Evolutionary conservation across 2,329 filamentous ascomycete genomes (phyloP).

Genomic region (Pyrenochaeta sp.): DNA sequence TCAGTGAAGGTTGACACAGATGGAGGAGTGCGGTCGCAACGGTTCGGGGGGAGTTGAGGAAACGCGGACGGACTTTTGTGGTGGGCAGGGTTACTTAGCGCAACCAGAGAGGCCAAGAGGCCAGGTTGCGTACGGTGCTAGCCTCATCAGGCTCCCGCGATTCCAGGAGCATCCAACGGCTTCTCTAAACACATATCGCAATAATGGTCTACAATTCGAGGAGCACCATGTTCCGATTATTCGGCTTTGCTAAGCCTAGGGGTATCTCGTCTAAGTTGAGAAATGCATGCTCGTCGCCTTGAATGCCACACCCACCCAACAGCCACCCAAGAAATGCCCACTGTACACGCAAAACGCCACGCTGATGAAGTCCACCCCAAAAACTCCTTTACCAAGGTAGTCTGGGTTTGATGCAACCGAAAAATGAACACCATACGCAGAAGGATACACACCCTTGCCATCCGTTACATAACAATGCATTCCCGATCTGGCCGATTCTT

Average conservation of each 20-base stretch:
- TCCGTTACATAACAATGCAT: conserved; percentile 54
- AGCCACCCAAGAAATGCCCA: background rate
- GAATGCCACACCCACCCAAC: background rate
- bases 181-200: conserved; percentile 35
- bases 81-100: conserved; percentile 25
- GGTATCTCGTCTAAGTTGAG: conserved; percentile 40
- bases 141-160: conserved; percentile 19
- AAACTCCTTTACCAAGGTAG: background rate
- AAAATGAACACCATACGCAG: conserved; percentile 1
- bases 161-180: conserved; percentile 34
- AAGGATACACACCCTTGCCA: background rate
- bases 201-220: background rate
- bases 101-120: conserved; percentile 41
- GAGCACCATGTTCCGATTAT: conserved; percentile 2
- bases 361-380: conserved; percentile 22
- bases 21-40: conserved; percentile 17
- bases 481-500: conserved; percentile 52
- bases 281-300: background rate
- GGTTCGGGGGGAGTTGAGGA: conserved; percentile 17
- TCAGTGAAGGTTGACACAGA: background rate
- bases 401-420: conserved; percentile 5
- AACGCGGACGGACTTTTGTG: conserved; percentile 30
- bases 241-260: conserved; percentile 9
- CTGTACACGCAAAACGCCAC: conserved; percentile 28
- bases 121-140: conserved; percentile 34